Base-by-base conservation (phyloP, 2,329 filamentous ascomycete species). In the Pseudocercospora crystallina region DNA sequence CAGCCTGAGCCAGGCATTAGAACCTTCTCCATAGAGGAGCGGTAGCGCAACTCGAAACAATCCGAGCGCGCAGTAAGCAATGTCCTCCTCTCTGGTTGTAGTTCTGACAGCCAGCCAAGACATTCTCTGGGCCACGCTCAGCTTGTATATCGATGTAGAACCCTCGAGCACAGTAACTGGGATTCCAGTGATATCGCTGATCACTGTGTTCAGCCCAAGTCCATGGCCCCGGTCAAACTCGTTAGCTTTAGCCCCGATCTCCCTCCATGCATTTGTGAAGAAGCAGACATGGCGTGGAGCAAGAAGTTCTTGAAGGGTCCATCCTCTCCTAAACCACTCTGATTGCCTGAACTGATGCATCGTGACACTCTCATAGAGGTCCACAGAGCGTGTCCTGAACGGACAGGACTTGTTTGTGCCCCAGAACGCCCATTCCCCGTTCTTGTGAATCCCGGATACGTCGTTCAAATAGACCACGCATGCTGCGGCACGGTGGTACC, bases 281-380 rank as follows among this genome's bases (percentile, higher is more conserved):
- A 60, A 58, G 1, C 44, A 36, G 1, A 58, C 45, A 3, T 31
- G 34, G 3, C 20, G 15, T 3, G 57, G 57, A 1, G 56, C 56
- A 26, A 59, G 42, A 8, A 61, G 41, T 14, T 60, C 58, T 42
- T 59, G 58, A 5, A 59, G 43, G 8, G 56, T 59, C 57, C 56
- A 58, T 10, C 57, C 57, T n/a, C 1, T 55, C 5, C 37, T 38
- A 4, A 33, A 42, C 37, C 45, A 48, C n/a, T n/a, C n/a, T n/a
- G n/a, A n/a, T n/a, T n/a, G n/a, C n/a, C n/a, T n/a, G n/a, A n/a
- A n/a, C n/a, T n/a, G n/a, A n/a, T n/a, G n/a, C n/a, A n/a, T n/a
- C n/a, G n/a, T n/a, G 14, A 48, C 17, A 1, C n/a, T 15, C 20
- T 36, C 38, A 14, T 10, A n/a, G 3, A 8, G 20, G 17, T 48